Conservation (phyloP, 2,329 filamentous ascomycete genomes). For the Grosmannia huntii region DNA sequence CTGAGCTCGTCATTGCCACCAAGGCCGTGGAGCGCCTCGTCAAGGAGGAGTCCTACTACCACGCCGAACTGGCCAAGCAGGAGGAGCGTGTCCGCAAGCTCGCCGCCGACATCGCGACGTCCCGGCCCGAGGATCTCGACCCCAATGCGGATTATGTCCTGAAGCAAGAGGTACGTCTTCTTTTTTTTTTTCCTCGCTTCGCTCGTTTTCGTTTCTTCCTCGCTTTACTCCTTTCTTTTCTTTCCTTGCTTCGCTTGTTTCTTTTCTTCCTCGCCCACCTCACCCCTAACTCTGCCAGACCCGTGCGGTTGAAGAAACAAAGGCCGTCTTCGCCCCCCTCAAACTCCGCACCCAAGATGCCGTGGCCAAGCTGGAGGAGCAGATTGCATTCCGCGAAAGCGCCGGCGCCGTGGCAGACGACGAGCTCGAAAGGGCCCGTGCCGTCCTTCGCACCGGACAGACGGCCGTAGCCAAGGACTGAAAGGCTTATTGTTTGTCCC, state of each 20-base stretch:
- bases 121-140: constrained; percentile 38
- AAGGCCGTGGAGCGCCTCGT: constrained; percentile 70
- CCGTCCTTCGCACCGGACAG: constrained; percentile 38
- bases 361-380: constrained; percentile 58
- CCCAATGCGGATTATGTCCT: constrained; percentile 67
- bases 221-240: neutral
- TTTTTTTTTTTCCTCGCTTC: neutral
- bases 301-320: constrained; percentile 76
- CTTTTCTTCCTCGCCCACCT: neutral
- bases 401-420: constrained; percentile 26
- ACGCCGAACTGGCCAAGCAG: constrained; percentile 70
- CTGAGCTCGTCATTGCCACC: constrained; percentile 66
- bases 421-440: constrained; percentile 43
- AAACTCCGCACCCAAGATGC: constrained; percentile 59
- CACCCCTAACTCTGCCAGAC: constrained; percentile 34
- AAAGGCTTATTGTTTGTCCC: neutral
- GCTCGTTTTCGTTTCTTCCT: neutral
- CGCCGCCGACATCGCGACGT: constrained; percentile 39
- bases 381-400: constrained; percentile 53
- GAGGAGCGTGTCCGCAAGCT: constrained; percentile 58
- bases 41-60: constrained; percentile 85
- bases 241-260: neutral
- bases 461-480: constrained; percentile 18
- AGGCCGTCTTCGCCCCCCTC: constrained; percentile 64
- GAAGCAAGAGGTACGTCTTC: constrained; percentile 65